phyloP scores from a whole-genome alignment of 208 protist genomes.

The Trypanosoma grayi region DNA sequence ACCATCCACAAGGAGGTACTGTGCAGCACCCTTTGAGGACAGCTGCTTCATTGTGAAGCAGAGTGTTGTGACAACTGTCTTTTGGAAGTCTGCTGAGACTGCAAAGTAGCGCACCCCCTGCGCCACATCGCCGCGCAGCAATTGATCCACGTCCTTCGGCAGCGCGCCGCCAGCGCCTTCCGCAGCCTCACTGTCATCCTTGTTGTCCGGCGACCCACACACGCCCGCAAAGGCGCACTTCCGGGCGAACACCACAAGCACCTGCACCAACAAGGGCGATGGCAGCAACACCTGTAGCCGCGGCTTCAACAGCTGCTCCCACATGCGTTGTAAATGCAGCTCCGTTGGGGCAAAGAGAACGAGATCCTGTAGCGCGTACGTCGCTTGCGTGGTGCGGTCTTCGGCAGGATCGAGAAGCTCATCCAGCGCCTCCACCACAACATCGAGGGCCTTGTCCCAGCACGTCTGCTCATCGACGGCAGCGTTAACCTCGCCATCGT shows the following conservation, averaged over 20 bases:
- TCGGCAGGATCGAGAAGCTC: constrained; percentile 51
- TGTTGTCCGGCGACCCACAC: neutral
- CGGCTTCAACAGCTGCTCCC: constrained; percentile 44
- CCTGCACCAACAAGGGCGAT: constrained; percentile 33
- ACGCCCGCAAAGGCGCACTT: constrained; percentile 66
- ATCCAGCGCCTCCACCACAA: constrained; percentile 42
- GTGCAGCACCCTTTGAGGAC: constrained; percentile 46
- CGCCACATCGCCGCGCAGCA: constrained; percentile 42
- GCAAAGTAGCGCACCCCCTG: constrained; percentile 59
- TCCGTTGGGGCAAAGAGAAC: constrained; percentile 73
- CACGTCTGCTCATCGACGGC: constrained; percentile 28
- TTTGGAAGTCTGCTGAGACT: constrained; percentile 47
- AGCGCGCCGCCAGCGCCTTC: constrained; percentile 19
- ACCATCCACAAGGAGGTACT: constrained; percentile 67
- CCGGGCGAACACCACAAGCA: constrained; percentile 56
- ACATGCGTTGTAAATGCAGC: constrained; percentile 66
- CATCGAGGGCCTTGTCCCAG: constrained; percentile 59
- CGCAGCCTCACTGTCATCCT: neutral
- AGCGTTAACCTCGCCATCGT: neutral
- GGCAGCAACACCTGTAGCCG: constrained; percentile 45
- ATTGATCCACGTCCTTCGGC: constrained; percentile 49
- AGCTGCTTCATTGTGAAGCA: constrained; percentile 36
- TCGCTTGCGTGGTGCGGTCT: constrained; percentile 35
- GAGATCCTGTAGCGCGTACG: constrained; percentile 79
- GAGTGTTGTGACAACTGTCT: constrained; percentile 33